Base-by-base conservation (phyloP, 768 basidiomycete species). In the Leccinum imitatum region DNA sequence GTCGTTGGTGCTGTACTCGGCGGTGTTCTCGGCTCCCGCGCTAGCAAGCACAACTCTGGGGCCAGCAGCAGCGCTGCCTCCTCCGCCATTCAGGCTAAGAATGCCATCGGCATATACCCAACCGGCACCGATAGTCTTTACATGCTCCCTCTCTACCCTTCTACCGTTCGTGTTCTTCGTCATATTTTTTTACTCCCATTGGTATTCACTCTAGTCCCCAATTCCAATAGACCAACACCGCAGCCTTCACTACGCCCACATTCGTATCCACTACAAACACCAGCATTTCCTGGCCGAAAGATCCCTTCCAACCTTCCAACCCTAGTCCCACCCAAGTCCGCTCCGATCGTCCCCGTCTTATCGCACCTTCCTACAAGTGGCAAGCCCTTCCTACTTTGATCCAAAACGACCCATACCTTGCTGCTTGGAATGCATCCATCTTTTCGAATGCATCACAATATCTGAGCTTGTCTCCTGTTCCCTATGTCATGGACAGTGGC, bases 341-440 rank as follows among this genome's bases (percentile, higher is more conserved):
- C 50, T 66, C 86, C 9, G 88, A 92, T 68, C 90, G 95, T 61
- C 97, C 97, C 25, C 90, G 92, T 48, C 82, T 99, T 53, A 88
- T 97, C 65, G 97, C 96, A 15, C 94, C 96, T 23, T 67, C 81
- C 10, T 95, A 94, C 82, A 95, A 93, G 75, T 98, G 97, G 96
- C 73, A 80, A 15, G 91, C 86, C 13, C 84, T 99, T 25, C 85
- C 89, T 5, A 69, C 71, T 23, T 80, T 97, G 65, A 96, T 98
- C 68, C 74, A 80, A 56, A 83, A 78, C 55, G 93, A 98, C 71
- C 85, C 91, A 4, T 98, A 99, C 77, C 81, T 98, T 68, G 77
- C 82, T 59, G 79, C 76, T 60, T 98, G 96, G 96, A 97, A 99
- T 73, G 80, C 81, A 23, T 90, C 92, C 50, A 98, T 98, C 71